Conservation (phyloP, 1,139 yeast species). For the Candida sp. region DNA sequence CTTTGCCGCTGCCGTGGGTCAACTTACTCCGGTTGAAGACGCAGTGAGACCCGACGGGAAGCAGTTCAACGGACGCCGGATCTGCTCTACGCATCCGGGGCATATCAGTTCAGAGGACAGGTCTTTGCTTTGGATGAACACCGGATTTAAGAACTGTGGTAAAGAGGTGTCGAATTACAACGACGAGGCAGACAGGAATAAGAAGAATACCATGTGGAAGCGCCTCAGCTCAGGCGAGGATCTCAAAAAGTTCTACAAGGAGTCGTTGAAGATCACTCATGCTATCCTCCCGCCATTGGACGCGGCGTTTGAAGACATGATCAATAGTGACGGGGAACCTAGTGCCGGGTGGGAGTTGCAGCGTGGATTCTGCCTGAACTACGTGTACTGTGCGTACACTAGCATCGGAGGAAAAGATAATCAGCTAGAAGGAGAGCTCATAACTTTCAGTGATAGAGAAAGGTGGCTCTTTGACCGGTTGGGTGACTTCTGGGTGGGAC, state of each 20-base stretch:
- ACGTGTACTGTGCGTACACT: conserved; percentile 51
- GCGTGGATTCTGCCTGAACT: conserved; percentile 38
- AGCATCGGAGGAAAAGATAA: conserved; percentile 40
- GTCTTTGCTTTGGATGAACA: conserved; percentile 36
- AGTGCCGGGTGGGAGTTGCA: conserved; percentile 37
- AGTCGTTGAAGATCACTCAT: conserved; percentile 24
- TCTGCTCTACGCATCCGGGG: conserved; percentile 45
- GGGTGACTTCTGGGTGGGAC: conserved; percentile 36
- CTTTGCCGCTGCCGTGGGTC: conserved; percentile 58
- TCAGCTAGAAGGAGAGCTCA: conserved; percentile 26
- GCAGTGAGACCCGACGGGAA: conserved; percentile 24
- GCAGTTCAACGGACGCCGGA: conserved; percentile 9
- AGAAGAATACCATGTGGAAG: conserved; percentile 19
- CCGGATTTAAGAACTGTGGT: conserved; percentile 25
- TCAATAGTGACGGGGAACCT: conserved; percentile 34
- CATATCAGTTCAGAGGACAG: conserved; percentile 38
- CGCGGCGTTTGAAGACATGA: conserved; percentile 16
- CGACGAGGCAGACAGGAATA: conserved; percentile 23
- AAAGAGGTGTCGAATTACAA: conserved; percentile 21
- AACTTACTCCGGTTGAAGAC: conserved; percentile 35
- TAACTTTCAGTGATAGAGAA: conserved; percentile 27
- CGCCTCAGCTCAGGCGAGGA: conserved; percentile 21
- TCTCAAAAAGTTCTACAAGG: conserved; percentile 29
- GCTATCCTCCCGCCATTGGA: conserved; percentile 39
- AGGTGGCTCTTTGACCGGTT: conserved; percentile 29